A percentile compares a stretch with the other conserved stretches of the same genome.
phyloP scores from a whole-genome alignment of 371 early-diverging fungal species.

The Mortierella sp. region DNA sequence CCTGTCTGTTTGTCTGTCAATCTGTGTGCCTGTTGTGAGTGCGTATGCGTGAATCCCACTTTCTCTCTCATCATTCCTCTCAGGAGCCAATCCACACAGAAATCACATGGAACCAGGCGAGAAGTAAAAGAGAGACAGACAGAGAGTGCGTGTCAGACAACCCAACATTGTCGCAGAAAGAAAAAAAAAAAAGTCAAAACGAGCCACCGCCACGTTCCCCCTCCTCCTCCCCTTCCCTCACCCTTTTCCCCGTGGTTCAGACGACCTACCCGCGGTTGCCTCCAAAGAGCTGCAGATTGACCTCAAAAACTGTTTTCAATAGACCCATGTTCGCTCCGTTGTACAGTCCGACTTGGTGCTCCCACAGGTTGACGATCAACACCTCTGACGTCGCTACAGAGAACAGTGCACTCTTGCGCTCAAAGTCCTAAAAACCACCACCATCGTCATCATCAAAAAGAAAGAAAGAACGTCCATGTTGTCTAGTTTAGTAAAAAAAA shows the following conservation, averaged over 20 bases:
- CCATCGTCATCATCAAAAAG: neutral
- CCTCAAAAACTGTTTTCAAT: constrained; percentile 97
- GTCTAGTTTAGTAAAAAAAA: constrained; percentile 3
- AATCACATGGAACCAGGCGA: no score
- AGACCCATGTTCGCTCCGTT: constrained; percentile 99
- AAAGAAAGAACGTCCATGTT: neutral
- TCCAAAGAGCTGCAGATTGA: constrained; percentile 96
- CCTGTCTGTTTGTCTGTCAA: no score
- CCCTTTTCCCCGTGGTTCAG: constrained; percentile 2
- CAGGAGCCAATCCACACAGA: neutral
- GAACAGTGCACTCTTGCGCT: constrained; percentile 97
- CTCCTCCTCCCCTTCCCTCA: neutral
- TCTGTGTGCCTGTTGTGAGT: neutral
- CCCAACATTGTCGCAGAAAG: neutral
- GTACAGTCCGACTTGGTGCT: constrained; percentile 97
- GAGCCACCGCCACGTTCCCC: constrained; percentile 15
- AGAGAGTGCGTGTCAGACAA: no score
- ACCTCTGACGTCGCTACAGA: constrained; percentile 96
- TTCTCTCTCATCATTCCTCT: neutral
- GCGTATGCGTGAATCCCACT: no score
- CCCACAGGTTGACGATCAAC: constrained; percentile 97
- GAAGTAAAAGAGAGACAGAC: no score
- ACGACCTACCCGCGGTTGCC: constrained; percentile 62
- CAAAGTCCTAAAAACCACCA: constrained; percentile 81
- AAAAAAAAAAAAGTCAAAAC: constrained; percentile 5